Evolutionary conservation across 768 basidiomycete species (phyloP), one percentile per base, ranked within the genome.

Genomic region (Lactifluus volemus): DNA sequence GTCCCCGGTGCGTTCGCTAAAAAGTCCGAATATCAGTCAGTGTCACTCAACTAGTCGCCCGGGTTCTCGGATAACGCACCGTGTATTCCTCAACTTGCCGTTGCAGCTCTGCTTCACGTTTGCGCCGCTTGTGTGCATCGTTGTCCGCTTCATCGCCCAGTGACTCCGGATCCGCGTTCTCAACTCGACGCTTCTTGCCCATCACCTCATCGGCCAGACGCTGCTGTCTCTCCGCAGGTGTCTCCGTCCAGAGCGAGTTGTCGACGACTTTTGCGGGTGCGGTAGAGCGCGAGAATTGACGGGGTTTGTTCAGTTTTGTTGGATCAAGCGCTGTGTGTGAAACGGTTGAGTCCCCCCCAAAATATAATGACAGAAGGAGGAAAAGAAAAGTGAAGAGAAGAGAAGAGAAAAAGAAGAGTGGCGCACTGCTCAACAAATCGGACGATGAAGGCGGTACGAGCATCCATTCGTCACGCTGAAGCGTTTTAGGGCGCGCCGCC

Each of bases 401-500:
- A 42, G 38, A 48, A n/a, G n/a, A 29, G 19, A 3, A 14, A 21
- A n/a, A 17, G 41, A 17, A 39, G 36, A 36, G 38, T 49, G 17
- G 38, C 17, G 64, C 67, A 95, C 92, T 86, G 50, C 81, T 81
- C 5, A 95, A 77, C 12, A 96, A 72, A 63, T 89, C 89, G 2
- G 89, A 85, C 1, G 85, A 82, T 19, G 86, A 84, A 0, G 97
- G 96, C 1, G 96, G 96, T 1, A 89, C 88, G 49, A 98, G 79
- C 97, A 99, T 99, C 97, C 97, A 99, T 71, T 95, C 94, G 19
- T 98, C 92, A 47, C 97, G 84, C 71, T 92, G 76, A 42, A 84
- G 75, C 42, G 81, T 80, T 71, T 92, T 93, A 11, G 89, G 89
- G 67, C 88, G 86, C 11, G 78, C 74, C 1, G 85, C 88, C 76